Base-by-base conservation (phyloP, 371 early-diverging fungal genomes). In the Mortierella sp. region DNA sequence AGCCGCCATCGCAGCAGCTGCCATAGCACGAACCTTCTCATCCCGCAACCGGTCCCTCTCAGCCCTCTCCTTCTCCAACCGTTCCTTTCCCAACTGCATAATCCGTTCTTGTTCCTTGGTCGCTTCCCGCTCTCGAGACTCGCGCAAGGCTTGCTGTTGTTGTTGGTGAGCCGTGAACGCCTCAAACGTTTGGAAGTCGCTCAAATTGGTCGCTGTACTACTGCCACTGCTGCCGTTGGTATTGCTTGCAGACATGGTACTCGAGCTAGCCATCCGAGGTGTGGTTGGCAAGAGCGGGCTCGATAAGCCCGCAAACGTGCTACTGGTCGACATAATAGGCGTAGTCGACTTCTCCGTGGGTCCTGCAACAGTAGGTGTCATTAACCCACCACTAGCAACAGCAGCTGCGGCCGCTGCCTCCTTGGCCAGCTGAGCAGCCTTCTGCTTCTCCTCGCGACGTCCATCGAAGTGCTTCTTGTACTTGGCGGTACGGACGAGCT, bases 381-480 rank as follows among this genome's bases (percentile, higher is more conserved):
- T 3, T 37, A 64, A 6, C 16, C 77, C 48, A 40, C 28, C 69
- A 0, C 16, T 26, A 31, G 59, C 19, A 16, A 13, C 28, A 5
- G 59, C 34, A 31, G 34, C 34, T 4, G 59, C 59, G 4, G 59
- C 59, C 28, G 57, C n/a, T 26, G 81, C 75, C n/a, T 80, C 76
- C 72, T 83, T 79, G 46, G 71, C 57, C 37, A 40, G 28, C 24
- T 74, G 72, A 28, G 64, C 73, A 28, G 74, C 72, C 57, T 75
- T 75, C 61, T 40, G 31, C 46, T 77, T 81, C 51, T 85, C 81
- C 53, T 85, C 85, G 1, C 73, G 71, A 53, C 71, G 55, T 51
- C 81, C 75, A 61, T 83, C 84, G 78, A 89, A 91, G 54, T 92
- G 92, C 74, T 92, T 92, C 82, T 91, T 92, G 78, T 87, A 92